Percentiles rank a stretch among this genome's conserved stretches.
These are phyloP conservation scores for Phytopythium ostracodes DNA, from an alignment of 352 stramenopile genomes.

Conservation along the genomic window DNA sequence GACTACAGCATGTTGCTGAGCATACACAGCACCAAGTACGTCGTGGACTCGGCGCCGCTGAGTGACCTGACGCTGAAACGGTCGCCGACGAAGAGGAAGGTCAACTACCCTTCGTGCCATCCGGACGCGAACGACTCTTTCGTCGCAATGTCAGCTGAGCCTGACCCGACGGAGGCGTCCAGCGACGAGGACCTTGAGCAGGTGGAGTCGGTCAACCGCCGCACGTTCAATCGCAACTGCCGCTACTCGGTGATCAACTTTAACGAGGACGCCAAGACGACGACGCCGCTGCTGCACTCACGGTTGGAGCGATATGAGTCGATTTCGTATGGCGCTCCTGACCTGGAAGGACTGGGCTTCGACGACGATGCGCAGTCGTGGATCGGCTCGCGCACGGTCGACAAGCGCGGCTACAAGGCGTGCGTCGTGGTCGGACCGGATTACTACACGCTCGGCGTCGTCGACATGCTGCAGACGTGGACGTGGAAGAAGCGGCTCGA, in stretches of 20 bases:
- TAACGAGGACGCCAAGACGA: slow-evolving; percentile 35
- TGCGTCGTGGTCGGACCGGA: slow-evolving; percentile 76
- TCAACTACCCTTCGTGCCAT: slow-evolving; percentile 70
- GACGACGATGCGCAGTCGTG: slow-evolving; percentile 33
- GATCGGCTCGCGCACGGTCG: slow-evolving; percentile 51
- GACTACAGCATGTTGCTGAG: slow-evolving; percentile 88
- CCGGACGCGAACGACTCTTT: slow-evolving; percentile 46
- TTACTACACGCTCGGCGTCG: slow-evolving; percentile 86
- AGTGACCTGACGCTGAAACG: slow-evolving; percentile 30
- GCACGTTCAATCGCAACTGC: slow-evolving; percentile 60
- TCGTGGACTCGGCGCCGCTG: slow-evolving; percentile 57
- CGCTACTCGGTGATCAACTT: slow-evolving; percentile 65
- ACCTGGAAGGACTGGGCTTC: slow-evolving; percentile 11
- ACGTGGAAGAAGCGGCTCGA: slow-evolving; percentile 81
- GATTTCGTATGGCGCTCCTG: slow-evolving; percentile 27
- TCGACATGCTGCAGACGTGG: slow-evolving; percentile 91
- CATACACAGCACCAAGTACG: slow-evolving; percentile 83
- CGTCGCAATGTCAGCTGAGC: slow-evolving; percentile 28
- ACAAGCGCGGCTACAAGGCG: slow-evolving; percentile 68
- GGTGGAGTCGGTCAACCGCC: slow-evolving; percentile 45
- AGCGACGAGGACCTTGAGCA: slow-evolving; percentile 55
- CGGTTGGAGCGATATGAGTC: slow-evolving; percentile 42
- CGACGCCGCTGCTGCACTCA: slow-evolving; percentile 41
- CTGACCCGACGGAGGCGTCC: slow-evolving; percentile 29
- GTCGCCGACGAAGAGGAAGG: slow-evolving; percentile 66